phyloP scores from a whole-genome alignment of 2,329 filamentous ascomycete genomes.

The Alternaria alternata region DNA sequence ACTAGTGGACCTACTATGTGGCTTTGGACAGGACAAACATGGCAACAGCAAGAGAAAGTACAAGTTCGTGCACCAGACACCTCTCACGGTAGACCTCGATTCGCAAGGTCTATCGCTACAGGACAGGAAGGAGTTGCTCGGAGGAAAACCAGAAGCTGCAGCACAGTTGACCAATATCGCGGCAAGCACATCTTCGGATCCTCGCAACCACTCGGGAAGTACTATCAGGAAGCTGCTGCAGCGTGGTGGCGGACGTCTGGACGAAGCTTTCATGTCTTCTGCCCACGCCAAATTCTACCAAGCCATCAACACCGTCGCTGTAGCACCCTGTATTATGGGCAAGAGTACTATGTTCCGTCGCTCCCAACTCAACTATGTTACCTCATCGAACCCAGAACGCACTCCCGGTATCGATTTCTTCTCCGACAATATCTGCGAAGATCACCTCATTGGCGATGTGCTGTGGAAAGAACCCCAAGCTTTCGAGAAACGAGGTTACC shows the following conservation, averaged over 20 bases:
- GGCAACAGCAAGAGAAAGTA: slow-evolving; percentile 56
- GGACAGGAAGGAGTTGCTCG: slow-evolving; percentile 44
- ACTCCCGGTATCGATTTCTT: slow-evolving; percentile 87
- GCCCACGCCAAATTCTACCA: slow-evolving; percentile 97
- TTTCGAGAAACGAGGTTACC: slow-evolving; percentile 39
- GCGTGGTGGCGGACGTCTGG: slow-evolving; percentile 78
- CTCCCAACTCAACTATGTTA: slow-evolving; percentile 82
- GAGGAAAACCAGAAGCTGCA: slow-evolving; percentile 29
- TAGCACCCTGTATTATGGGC: slow-evolving; percentile 93
- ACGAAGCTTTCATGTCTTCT: slow-evolving; percentile 94
- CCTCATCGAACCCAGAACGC: slow-evolving; percentile 59
- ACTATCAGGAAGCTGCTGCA: slow-evolving; percentile 38
- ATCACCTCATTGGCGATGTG: slow-evolving; percentile 92
- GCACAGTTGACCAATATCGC: slow-evolving; percentile 35
- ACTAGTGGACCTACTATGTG: slow-evolving; percentile 88
- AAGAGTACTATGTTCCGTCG: slow-evolving; percentile 99
- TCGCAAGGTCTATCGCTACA: slow-evolving; percentile 37
- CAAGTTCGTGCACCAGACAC: slow-evolving; percentile 96
- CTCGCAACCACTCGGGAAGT: slow-evolving; percentile 33
- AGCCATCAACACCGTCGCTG: slow-evolving; percentile 89
- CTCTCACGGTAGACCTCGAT: slow-evolving; percentile 79
- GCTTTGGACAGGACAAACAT: slow-evolving; percentile 58
- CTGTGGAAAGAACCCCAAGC: slow-evolving; percentile 73
- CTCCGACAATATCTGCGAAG: slow-evolving; percentile 95
- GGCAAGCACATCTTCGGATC: slow-evolving; percentile 36